Percentiles rank a stretch among this genome's conserved stretches.
Conservation (phyloP, 495 filamentous ascomycete species). For the Xylaria venustula region DNA sequence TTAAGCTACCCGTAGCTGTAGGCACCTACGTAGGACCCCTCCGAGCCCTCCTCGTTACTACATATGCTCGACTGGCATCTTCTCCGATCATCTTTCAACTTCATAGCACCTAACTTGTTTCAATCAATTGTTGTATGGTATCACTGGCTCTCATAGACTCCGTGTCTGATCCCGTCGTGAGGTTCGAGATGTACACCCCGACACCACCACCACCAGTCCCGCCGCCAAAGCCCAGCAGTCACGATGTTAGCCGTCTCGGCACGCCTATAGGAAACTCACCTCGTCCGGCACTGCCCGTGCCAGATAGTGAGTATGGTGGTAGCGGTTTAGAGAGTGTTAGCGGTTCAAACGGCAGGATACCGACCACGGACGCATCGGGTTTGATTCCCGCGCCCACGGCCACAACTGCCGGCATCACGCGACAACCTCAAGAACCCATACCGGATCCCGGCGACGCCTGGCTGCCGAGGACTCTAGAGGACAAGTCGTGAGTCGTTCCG, state of each 20-base stretch:
- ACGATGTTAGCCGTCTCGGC: constrained; percentile 65
- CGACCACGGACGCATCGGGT: constrained; percentile 20
- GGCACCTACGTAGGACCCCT: too few relatives aligned
- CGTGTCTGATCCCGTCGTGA: too few relatives aligned
- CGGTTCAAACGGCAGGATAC: neutral
- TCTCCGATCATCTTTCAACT: too few relatives aligned
- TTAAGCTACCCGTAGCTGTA: too few relatives aligned
- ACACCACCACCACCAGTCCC: constrained; percentile 60
- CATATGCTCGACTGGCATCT: too few relatives aligned
- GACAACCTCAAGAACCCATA: constrained; percentile 20
- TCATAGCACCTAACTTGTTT: too few relatives aligned
- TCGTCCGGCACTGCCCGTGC: constrained; percentile 40
- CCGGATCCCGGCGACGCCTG: constrained; percentile 57
- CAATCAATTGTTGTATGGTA: too few relatives aligned
- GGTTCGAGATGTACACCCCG: constrained; percentile 24
- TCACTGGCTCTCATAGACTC: too few relatives aligned
- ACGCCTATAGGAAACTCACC: constrained; percentile 51
- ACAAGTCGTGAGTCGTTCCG: constrained; percentile 76
- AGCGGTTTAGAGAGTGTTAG: constrained; percentile 1
- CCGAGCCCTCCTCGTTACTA: too few relatives aligned
- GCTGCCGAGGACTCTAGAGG: constrained; percentile 67
- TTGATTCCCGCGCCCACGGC: constrained; percentile 20
- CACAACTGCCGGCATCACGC: neutral
- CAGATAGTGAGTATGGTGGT: constrained; percentile 25
- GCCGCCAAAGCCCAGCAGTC: constrained; percentile 69